Conservation (phyloP, 805 yeast species). For the Nakazawaea ambrosiae region DNA sequence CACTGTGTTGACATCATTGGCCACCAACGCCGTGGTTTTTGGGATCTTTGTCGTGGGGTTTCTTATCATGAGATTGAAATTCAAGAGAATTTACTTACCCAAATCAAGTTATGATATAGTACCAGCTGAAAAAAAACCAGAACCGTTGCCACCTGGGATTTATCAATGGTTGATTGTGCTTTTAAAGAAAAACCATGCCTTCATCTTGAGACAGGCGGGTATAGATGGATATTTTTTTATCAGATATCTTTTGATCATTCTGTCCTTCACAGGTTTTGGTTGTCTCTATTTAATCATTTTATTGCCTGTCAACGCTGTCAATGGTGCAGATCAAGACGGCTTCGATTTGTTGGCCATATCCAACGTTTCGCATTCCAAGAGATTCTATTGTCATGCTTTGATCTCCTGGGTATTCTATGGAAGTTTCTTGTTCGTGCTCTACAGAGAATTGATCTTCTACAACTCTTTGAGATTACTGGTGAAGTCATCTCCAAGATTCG, state of each 20-base stretch:
- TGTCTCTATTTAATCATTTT: slow-evolving; percentile 57
- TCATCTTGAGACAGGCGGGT: slow-evolving; percentile 81
- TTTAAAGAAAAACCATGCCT: slow-evolving; percentile 60
- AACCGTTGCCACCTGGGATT: slow-evolving; percentile 64
- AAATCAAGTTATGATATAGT: slow-evolving; percentile 59
- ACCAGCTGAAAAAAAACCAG: slow-evolving; percentile 58
- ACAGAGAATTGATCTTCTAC: slow-evolving; percentile 77
- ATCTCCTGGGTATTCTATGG: slow-evolving; percentile 78
- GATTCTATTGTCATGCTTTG: slow-evolving; percentile 85
- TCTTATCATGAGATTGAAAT: slow-evolving; percentile 55
- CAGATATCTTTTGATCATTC: slow-evolving; percentile 61
- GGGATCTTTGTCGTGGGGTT: slow-evolving; percentile 56
- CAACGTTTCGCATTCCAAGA: slow-evolving; percentile 50
- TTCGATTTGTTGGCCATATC: slow-evolving; percentile 73
- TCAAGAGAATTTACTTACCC: slow-evolving; percentile 78
- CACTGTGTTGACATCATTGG: slow-evolving; percentile 65
- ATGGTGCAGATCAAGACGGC: slow-evolving; percentile 57
- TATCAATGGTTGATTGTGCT: slow-evolving; percentile 65
- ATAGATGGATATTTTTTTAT: slow-evolving; percentile 91
- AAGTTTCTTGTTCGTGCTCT: slow-evolving; percentile 59
- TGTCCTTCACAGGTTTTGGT: slow-evolving; percentile 47
- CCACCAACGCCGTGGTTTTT: slow-evolving; percentile 62
- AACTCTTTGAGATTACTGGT: slow-evolving; percentile 72
- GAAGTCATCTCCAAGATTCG: slow-evolving; percentile 74
- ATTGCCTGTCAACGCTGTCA: slow-evolving; percentile 76